Percentiles rank a stretch among this genome's conserved stretches.
phyloP scores from a whole-genome alignment of 2,329 filamentous ascomycete genomes.

The Cylindrodendrum hubeiense region DNA sequence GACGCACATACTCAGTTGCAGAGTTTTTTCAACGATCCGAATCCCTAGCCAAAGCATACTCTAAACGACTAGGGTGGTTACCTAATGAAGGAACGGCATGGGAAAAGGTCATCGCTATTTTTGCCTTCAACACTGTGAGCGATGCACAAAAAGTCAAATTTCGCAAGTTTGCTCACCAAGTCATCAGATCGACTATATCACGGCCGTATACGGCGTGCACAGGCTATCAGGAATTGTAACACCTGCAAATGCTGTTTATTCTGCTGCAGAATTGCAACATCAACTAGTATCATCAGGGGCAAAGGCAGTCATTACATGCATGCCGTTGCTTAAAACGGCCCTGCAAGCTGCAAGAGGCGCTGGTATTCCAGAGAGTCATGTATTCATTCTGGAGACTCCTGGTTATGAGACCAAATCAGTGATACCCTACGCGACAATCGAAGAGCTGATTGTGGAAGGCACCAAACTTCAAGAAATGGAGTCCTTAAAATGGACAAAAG shows the following conservation, averaged over 20 bases:
- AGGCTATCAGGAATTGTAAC: constrained; percentile 78
- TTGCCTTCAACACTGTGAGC: constrained; percentile 81
- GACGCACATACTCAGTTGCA: constrained; percentile 71
- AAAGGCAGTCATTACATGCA: constrained; percentile 78
- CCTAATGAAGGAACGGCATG: constrained; percentile 80
- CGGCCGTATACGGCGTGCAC: constrained; percentile 79
- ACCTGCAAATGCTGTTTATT: constrained; percentile 82
- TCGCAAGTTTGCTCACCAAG: background rate
- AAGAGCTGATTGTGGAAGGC: constrained; percentile 75
- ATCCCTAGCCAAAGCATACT: constrained; percentile 74
- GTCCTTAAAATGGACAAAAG: constrained; percentile 69
- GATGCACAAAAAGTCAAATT: background rate
- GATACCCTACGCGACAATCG: constrained; percentile 69
- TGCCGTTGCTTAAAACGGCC: constrained; percentile 73
- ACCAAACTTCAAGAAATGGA: constrained; percentile 63
- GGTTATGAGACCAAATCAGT: constrained; percentile 60
- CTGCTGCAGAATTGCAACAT: constrained; percentile 75
- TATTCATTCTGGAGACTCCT: constrained; percentile 79
- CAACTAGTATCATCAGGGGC: constrained; percentile 78
- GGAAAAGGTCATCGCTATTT: constrained; percentile 83
- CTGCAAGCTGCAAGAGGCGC: constrained; percentile 72
- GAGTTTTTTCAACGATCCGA: constrained; percentile 78
- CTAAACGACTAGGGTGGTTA: constrained; percentile 77
- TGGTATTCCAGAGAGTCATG: constrained; percentile 71
- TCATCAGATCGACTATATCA: constrained; percentile 77